These are phyloP conservation scores for Barbatosphaeria neglecta DNA, from an alignment of 495 filamentous ascomycete species.

Conservation along the genomic window DNA sequence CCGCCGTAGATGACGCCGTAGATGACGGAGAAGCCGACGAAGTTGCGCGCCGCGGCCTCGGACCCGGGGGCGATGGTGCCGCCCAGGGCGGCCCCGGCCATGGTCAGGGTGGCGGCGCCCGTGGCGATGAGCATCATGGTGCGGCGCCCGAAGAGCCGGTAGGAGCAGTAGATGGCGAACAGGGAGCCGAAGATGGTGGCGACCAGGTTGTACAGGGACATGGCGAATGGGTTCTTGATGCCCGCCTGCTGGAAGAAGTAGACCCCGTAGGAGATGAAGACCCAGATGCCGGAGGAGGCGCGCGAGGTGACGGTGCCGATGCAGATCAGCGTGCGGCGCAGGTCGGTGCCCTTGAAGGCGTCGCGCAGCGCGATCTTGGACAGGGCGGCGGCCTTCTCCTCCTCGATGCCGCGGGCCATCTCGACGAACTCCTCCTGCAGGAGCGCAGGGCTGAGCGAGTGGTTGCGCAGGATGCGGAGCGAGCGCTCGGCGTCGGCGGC, in stretches of 20 bases:
- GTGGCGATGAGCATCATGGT: constrained; percentile 33
- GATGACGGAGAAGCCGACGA: constrained; percentile 26
- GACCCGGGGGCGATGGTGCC: constrained; percentile 21
- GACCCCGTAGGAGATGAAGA: constrained; percentile 20
- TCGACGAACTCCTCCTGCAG: constrained; percentile 17
- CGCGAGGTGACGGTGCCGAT: constrained; percentile 11
- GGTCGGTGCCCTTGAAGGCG: constrained; percentile 16
- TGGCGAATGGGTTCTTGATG: constrained; percentile 13
- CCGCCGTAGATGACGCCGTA: constrained; percentile 29
- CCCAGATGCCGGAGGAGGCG: constrained; percentile 16
- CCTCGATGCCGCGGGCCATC: constrained; percentile 14
- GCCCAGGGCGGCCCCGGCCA: constrained; percentile 13
- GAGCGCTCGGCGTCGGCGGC: constrained; percentile 11
- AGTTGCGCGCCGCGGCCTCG: constrained; percentile 25
- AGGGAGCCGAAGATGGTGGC: constrained; percentile 32
- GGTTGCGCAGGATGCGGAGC: constrained; percentile 7
- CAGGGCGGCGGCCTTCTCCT: constrained; percentile 13
- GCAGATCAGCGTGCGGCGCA: constrained; percentile 18
- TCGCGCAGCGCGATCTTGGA: constrained; percentile 9
- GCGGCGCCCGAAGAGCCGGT: constrained; percentile 31
- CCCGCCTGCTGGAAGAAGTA: constrained; percentile 19
- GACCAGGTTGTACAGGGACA: constrained; percentile 26
- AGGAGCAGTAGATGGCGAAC: constrained; percentile 28
- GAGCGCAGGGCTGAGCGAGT: constrained; percentile 13
- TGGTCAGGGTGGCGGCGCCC: constrained; percentile 28